phyloP scores from a whole-genome alignment of 306 rosid species.

The Gleditsia sinensis region DNA sequence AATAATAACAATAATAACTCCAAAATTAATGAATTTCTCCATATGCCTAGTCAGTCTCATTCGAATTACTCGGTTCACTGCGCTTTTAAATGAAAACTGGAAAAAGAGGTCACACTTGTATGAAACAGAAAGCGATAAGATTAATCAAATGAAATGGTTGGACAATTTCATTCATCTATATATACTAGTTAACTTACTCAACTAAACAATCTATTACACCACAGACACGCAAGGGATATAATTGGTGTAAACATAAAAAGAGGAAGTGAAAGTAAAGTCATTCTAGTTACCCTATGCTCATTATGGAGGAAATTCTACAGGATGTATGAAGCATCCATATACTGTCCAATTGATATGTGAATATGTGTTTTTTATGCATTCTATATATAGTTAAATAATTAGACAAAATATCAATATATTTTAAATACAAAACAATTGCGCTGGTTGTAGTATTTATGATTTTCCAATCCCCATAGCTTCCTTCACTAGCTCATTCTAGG shows the following conservation, averaged over 20 bases:
- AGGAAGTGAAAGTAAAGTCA: neutral
- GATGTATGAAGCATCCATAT: neutral
- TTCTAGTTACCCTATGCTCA: neutral
- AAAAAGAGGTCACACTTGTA: slow-evolving; percentile 2
- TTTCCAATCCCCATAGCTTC: neutral
- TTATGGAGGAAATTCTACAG: neutral
- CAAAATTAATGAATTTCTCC: neutral
- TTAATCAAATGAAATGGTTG: too few species aligned
- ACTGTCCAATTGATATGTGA: neutral
- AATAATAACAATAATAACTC: too few species aligned
- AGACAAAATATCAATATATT: too few species aligned
- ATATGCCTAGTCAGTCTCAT: neutral
- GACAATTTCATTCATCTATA: neutral
- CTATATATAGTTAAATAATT: neutral
- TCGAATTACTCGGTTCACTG: neutral
- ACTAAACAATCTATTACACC: slow-evolving; percentile 11
- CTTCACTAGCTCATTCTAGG: neutral
- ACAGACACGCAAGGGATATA: slow-evolving; percentile 8
- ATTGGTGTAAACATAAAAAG: neutral
- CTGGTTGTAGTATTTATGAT: neutral
- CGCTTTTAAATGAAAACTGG: neutral
- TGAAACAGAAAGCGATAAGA: neutral
- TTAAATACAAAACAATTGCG: neutral
- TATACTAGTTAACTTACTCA: slow-evolving; percentile 2
- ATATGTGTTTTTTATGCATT: too few species aligned